Conservation (phyloP, 2,329 filamentous ascomycete species). For the Cytospora leucostoma region DNA sequence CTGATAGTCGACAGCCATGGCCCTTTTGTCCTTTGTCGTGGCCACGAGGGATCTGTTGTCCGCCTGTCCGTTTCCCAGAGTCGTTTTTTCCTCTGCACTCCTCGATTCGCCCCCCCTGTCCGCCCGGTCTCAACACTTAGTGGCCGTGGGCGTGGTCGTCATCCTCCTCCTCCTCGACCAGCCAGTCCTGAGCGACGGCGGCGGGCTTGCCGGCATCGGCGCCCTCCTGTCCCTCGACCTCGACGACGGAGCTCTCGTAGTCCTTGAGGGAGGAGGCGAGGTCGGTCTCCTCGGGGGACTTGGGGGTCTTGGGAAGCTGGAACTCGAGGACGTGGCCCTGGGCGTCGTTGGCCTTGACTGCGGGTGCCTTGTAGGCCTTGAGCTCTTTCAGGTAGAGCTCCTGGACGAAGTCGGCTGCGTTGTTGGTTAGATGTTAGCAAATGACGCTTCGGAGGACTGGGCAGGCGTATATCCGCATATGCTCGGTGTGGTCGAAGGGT, state of each 20-base stretch:
- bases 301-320: constrained; percentile 73
- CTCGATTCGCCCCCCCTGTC: not conserved
- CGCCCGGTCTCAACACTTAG: constrained; percentile 38
- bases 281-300: constrained; percentile 90
- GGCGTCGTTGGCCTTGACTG: constrained; percentile 82
- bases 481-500: constrained; percentile 2
- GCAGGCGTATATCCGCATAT: not conserved
- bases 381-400: constrained; percentile 97
- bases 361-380: constrained; percentile 87
- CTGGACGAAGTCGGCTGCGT: constrained; percentile 89
- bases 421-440: not conserved
- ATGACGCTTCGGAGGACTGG: not conserved
- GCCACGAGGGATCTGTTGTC: not conserved
- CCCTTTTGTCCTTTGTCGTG: not conserved
- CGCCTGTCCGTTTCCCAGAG: constrained; percentile 9
- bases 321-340: constrained; percentile 93
- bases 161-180: constrained; percentile 72
- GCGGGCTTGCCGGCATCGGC: constrained; percentile 60
- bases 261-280: constrained; percentile 88
- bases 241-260: constrained; percentile 92
- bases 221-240: constrained; percentile 84
- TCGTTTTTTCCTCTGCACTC: not conserved
- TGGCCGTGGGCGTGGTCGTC: constrained; percentile 51
- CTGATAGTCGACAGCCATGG: not conserved
- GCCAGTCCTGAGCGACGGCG: constrained; percentile 69